Base-by-base conservation (phyloP, 1,284 basidiomycete genomes). In the Pascua guehoae region DNA sequence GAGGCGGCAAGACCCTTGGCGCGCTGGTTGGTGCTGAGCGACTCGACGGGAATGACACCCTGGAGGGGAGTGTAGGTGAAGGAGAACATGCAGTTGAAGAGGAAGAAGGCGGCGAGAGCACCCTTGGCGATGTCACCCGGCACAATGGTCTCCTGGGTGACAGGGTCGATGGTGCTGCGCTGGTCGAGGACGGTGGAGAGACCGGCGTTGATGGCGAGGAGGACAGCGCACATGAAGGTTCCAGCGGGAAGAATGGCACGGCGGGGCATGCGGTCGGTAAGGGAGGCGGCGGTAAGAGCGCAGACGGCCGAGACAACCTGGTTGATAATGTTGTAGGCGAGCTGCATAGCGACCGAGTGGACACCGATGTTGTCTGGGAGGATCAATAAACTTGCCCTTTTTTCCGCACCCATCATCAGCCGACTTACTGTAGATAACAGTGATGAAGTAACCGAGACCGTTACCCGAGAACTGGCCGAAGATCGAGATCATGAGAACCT, bases 1-100 rank as follows among this genome's bases (percentile, higher is more conserved):
- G 73, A 72, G 44, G 71, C 63, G 32, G 74, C 73, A 79, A 84
- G 83, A 58, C 83, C 84, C 69, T 85, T 85, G 10, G 84, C 83
- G 89, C 93, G 96, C 91, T 95, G 94, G 70, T 88, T 85, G 0
- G 91, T 94, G 15, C 89, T 80, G 42, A 94, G 82, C 0, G 93
- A 94, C 79, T 97, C 93, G 12, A 91, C 93, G 3, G 93, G 92
- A 72, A 87, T 91, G 16, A 97, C 89, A 11, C 64, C 60, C 66
- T 41, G 66, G 53, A 60, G 67, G 89, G 62, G 61, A 3, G 61
- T 62, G 55, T 62, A 59, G 54, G 55, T 59, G 50, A 54, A 53
- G 3, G 56, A 60, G 51, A 47, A 57, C n/a, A 54, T 18, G 46
- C 57, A 63, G 66, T 67, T 67, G 66, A 69, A 68, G 43, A 71